Evolutionary conservation across 192 early-diverging fungal species (phyloP).

Genomic region (Pilaira anomala): DNA sequence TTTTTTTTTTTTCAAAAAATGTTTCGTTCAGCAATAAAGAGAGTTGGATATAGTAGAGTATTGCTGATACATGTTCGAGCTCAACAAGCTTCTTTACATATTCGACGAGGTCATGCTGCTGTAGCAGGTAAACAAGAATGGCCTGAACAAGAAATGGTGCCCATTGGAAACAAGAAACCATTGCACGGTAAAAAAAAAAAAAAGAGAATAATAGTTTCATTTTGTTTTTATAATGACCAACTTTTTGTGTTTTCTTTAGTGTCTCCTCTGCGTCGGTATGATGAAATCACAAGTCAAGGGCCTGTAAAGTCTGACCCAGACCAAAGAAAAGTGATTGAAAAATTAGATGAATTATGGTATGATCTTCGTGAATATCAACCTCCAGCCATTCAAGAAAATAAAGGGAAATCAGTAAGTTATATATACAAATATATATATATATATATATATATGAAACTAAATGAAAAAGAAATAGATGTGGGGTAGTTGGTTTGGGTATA

Average conservation of each 20-base stretch:
- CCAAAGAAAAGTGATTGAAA: conserved; percentile 6
- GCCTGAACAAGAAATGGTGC: too few species aligned
- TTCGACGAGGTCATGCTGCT: too few species aligned
- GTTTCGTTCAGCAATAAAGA: too few species aligned
- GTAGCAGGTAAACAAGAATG: too few species aligned
- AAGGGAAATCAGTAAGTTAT: neutral
- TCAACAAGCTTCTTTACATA: too few species aligned
- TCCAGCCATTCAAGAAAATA: neutral
- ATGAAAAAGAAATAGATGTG: neutral
- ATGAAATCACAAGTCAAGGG: conserved; percentile 11
- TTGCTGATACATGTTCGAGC: too few species aligned
- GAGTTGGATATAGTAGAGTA: too few species aligned
- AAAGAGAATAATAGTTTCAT: too few species aligned
- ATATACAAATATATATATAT: neutral
- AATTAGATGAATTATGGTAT: conserved; percentile 9
- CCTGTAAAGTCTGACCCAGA: conserved; percentile 4
- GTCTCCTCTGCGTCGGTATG: conserved; percentile 4
- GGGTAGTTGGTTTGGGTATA: conserved; percentile 15
- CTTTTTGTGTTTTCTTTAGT: neutral
- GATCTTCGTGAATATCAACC: conserved; percentile 12
- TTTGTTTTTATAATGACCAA: too few species aligned
- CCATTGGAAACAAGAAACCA: too few species aligned
- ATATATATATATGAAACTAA: neutral
- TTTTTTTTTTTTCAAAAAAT: too few species aligned
- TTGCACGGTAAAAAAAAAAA: too few species aligned